Evolutionary conservation across 2,329 filamentous ascomycete species (phyloP).

Genomic region (Colletotrichum filicis): DNA sequence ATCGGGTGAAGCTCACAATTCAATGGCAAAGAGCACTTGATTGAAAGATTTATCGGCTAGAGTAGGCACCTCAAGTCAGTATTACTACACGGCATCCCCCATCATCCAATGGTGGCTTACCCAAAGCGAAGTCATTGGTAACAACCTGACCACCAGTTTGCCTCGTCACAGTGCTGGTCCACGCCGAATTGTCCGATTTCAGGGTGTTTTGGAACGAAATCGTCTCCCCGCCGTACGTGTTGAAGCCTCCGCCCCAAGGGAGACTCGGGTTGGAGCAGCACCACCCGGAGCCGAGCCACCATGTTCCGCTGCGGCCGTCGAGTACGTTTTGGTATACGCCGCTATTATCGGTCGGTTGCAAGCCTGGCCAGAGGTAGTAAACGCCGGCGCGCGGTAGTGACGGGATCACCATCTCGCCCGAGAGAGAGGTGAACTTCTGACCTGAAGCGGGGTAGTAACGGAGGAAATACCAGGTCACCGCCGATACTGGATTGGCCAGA

Average conservation of each 20-base stretch:
- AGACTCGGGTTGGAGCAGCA: constrained; percentile 50
- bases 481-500: constrained; percentile 29
- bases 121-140: background rate
- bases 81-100: background rate
- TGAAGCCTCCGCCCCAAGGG: constrained; percentile 50
- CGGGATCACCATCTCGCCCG: constrained; percentile 41
- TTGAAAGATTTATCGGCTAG: background rate
- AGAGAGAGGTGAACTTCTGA: constrained; percentile 44
- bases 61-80: background rate
- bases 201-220: constrained; percentile 31
- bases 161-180: background rate
- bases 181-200: background rate
- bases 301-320: constrained; percentile 41
- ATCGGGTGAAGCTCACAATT: background rate
- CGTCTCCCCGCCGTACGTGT: constrained; percentile 44
- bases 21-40: background rate
- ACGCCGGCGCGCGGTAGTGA: constrained; percentile 41
- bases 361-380: constrained; percentile 39
- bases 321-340: background rate
- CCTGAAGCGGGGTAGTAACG: constrained; percentile 43
- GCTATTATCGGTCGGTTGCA: background rate
- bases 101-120: background rate
- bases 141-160: background rate
- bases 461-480: constrained; percentile 45
- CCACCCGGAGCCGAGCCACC: constrained; percentile 53